Percentiles rank a stretch among this genome's conserved stretches.
phyloP scores from a whole-genome alignment of 306 rosid species.

The Ammopiptanthus mongolicus region DNA sequence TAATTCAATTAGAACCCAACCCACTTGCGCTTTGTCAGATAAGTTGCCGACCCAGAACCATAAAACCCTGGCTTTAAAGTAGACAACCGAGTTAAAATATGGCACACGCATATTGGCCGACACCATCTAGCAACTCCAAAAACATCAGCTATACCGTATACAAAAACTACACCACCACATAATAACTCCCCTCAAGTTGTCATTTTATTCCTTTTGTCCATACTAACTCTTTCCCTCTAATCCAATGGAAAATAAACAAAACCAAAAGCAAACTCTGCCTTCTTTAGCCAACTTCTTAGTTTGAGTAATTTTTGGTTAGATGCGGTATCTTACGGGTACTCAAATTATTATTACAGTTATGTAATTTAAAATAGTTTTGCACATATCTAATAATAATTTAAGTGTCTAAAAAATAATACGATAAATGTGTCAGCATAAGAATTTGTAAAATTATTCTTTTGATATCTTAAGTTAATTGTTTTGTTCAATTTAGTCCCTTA shows the following conservation, averaged over 20 bases:
- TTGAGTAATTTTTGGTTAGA: not conserved
- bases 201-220: not conserved
- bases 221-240: not conserved
- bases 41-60: not conserved
- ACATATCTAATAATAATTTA: too few relatives aligned
- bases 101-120: not conserved
- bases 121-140: not conserved
- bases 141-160: not conserved
- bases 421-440: too few relatives aligned
- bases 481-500: too few relatives aligned
- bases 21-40: not conserved
- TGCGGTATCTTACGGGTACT: not conserved
- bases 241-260: not conserved
- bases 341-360: too few relatives aligned
- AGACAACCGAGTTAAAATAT: not conserved
- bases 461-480: too few relatives aligned
- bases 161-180: not conserved
- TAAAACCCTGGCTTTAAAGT: not conserved
- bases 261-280: not conserved
- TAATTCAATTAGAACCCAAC: not conserved
- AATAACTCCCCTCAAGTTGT: not conserved
- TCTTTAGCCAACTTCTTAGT: not conserved
- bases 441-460: too few relatives aligned
- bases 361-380: too few relatives aligned
- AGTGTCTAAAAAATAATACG: too few relatives aligned